Conservation (phyloP, 208 protist genomes). For the Eutreptiella sp. region DNA sequence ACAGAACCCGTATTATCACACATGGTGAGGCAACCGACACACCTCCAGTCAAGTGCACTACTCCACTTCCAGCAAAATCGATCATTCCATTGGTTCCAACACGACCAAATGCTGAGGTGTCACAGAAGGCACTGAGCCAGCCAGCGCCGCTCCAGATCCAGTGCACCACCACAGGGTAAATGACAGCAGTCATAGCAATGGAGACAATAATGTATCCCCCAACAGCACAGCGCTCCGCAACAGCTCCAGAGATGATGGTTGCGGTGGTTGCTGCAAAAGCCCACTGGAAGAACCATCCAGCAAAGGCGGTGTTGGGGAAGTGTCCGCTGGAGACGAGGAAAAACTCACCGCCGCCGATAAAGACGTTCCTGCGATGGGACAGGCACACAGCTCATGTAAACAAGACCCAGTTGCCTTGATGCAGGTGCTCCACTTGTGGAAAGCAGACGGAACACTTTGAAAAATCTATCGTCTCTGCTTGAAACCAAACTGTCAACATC, state of each 20-base stretch:
- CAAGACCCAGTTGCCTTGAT: too few species aligned
- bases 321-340: constrained; percentile 5
- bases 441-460: too few species aligned
- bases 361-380: too few species aligned
- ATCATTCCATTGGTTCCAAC: constrained; percentile 14
- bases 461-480: too few species aligned
- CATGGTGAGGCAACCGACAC: too few species aligned
- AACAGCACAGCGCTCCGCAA: constrained; percentile 23
- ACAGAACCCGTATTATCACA: too few species aligned
- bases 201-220: constrained; percentile 22
- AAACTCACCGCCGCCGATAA: constrained; percentile 19
- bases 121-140: constrained; percentile 22
- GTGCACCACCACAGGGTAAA: constrained; percentile 32
- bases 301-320: neutral
- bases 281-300: constrained; percentile 30
- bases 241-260: constrained; percentile 32
- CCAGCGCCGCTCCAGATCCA: constrained; percentile 22
- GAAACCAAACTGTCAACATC: too few species aligned
- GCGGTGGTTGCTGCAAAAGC: constrained; percentile 25
- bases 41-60: constrained; percentile 33
- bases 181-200: constrained; percentile 3
- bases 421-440: too few species aligned
- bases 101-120: constrained; percentile 18
- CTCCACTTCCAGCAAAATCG: constrained; percentile 34
- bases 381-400: too few species aligned